Evolutionary conservation across 129 eudicot species (phyloP), one percentile per base, ranked within the genome.

Genomic region (Pseudognaphalium luteoalbum): DNA sequence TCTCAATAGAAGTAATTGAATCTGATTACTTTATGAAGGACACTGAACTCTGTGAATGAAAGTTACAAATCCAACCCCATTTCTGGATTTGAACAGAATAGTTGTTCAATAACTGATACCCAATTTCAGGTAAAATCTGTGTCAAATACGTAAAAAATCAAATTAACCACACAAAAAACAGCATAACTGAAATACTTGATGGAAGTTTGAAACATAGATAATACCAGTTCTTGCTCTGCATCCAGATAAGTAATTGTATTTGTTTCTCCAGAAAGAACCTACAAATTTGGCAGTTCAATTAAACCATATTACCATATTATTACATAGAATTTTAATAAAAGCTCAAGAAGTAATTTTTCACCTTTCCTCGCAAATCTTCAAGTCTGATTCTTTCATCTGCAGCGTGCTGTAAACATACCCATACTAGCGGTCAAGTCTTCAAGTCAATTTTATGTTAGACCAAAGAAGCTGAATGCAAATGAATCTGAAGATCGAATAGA

Each of bases 41-140:
- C 57, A 65, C 78, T 29, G 96, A 83, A 70, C 81, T 86, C 79
- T 76, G 87, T 74, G 85, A 68, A 80, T 84, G 86, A 76, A 87
- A 86, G 80, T 83, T 91, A 86, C 96, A 95, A 71, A 95, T 89
- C 99, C 99, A 95, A 73, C 99, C 99, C 99, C 99, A 95, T 63
- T 79, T 81, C 76, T 83, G 85, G 51, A 91, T 81, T 65, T 86
- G 88, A 35, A 86, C 89, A 71, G 90, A 88, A 80, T 95, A 95
- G 75, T 89, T 89, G 68, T 83, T 88, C 72, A 91, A 68, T 71
- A 95, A 80, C 73, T 95, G 99, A 67, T 87, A 86, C 28, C 90
- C 96, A 78, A 89, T 77, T 80, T 95, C 99, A 51, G 99, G 99
- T 71, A 95, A 78, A 66, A 85, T 89, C 99, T 95, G 77, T 44